Percentiles rank a stretch among this genome's conserved stretches.
Evolutionary conservation across 1,284 basidiomycete genomes (phyloP).

Genomic region (Cutaneotrichosporon sp.): DNA sequence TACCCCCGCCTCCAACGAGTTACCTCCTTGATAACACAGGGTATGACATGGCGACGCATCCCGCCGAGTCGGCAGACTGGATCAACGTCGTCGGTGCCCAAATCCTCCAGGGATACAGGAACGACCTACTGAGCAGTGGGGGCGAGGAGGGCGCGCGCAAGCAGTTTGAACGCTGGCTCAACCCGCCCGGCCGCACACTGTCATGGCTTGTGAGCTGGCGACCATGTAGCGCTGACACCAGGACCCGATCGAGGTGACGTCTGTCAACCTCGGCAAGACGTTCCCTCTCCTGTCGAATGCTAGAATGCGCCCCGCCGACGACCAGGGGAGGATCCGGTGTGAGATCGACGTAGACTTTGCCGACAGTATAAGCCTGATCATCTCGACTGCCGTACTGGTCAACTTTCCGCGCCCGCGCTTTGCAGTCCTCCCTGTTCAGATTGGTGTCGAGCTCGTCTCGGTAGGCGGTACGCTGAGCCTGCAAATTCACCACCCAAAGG

Average conservation of each 20-base stretch:
- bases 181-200: conserved; percentile 41
- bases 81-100: conserved; percentile 60
- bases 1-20: conserved; percentile 47
- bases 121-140: conserved; percentile 49
- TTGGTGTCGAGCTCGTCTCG: conserved; percentile 58
- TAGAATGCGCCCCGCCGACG: conserved; percentile 58
- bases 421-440: conserved; percentile 59
- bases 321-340: conserved; percentile 56
- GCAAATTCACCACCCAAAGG: conserved; percentile 42
- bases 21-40: conserved; percentile 55
- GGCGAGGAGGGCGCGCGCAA: conserved; percentile 54
- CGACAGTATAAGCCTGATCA: conserved; percentile 57
- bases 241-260: conserved; percentile 59
- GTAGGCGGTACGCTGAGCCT: conserved; percentile 58
- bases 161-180: conserved; percentile 53
- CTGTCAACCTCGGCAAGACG: conserved; percentile 57
- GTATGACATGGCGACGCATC: conserved; percentile 59
- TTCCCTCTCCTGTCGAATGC: conserved; percentile 59
- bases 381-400: conserved; percentile 60
- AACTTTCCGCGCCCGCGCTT: conserved; percentile 60
- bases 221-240: conserved; percentile 24
- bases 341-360: conserved; percentile 61
- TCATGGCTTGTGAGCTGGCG: conserved; percentile 46
- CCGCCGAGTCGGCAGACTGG: conserved; percentile 59
- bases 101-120: conserved; percentile 53